Base-by-base conservation (phyloP, 495 filamentous ascomycete genomes). In the Penicillium maclennaniae region DNA sequence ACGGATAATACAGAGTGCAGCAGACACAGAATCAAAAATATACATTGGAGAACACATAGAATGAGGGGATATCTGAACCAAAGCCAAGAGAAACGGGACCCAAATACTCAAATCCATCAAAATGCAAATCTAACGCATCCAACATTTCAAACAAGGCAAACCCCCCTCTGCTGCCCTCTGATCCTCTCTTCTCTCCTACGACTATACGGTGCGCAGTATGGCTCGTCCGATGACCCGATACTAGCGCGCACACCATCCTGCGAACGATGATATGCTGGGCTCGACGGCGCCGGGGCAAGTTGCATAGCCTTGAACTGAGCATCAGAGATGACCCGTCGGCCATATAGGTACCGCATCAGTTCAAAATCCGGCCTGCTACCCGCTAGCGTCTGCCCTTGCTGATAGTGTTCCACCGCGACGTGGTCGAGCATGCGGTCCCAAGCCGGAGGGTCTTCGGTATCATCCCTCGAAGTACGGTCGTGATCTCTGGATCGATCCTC, bases 261-360 rank as follows among this genome's bases (percentile, higher is more conserved):
- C 43, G 69, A 70, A 21, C 59, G 69, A 55, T 72, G 72, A 66
- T 75, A 75, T 12, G 68, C 74, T 7, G 74, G 72, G 49, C 74
- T 75, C 7, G 69, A 71, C 40, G 72, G 68, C 27, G 69, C 64
- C 1, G 72, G 72, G 43, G 68, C 66, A 40, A 75, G 60, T 54
- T 77, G 74, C 61, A 73, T 69, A 7, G 65, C 68, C 53, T 75
- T 77, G 47, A 75, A 73, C 56, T 77, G 72, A 5, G 73, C 74
- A 27, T 72, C 74, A 15, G 68, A 68, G 54, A 77, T 77, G 37
- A 77, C 58, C 12, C 70, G 62, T 52, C 68, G 44, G 0, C 67
- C 60, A 51, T 73, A 77, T 7, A 77, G 62, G 53, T 74, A 75
- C 31, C 70, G 69, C 72, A 77, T 75, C 2, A 77, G 54, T 51